phyloP scores from a whole-genome alignment of 306 rosid species.

The Dalbergia cochinchinensis region DNA sequence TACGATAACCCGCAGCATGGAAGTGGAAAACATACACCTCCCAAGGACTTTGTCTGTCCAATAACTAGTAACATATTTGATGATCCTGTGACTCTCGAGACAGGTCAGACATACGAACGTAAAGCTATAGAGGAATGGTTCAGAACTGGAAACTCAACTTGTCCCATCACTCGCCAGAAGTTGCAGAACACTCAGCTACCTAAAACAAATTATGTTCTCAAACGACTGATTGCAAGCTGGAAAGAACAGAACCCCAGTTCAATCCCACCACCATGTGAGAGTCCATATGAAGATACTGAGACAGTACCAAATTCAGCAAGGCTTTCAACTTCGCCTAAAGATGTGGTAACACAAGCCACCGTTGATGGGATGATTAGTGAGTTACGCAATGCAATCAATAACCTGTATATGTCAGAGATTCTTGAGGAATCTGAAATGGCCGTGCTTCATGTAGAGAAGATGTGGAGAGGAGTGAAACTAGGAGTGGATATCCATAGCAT shows the following conservation, averaged over 20 bases:
- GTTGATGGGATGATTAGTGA: constrained; percentile 66
- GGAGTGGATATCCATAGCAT: constrained; percentile 65
- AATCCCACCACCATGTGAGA: constrained; percentile 48
- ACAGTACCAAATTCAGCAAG: constrained; percentile 44
- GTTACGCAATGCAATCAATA: constrained; percentile 68
- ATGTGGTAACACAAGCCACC: constrained; percentile 68
- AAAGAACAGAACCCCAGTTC: constrained; percentile 67
- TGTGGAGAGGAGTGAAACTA: constrained; percentile 72
- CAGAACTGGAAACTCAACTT: constrained; percentile 76
- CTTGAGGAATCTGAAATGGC: constrained; percentile 85
- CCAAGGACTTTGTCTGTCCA: constrained; percentile 94
- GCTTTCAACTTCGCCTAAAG: constrained; percentile 71
- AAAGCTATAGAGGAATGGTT: constrained; percentile 93
- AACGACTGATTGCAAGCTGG: constrained; percentile 89
- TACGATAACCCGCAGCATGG: constrained; percentile 46
- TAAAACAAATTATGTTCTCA: constrained; percentile 92
- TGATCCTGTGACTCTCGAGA: constrained; percentile 97
- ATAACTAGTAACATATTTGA: constrained; percentile 86
- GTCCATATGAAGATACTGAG: constrained; percentile 45
- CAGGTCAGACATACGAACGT: constrained; percentile 95
- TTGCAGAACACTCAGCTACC: constrained; percentile 81
- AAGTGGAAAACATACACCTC: constrained; percentile 64
- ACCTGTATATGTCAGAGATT: constrained; percentile 76
- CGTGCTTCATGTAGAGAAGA: constrained; percentile 72
- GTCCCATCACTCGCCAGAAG: constrained; percentile 92